Percentiles rank a stretch among this genome's conserved stretches.
Conservation (phyloP, 495 filamentous ascomycete species). For the Neurospora sp. region DNA sequence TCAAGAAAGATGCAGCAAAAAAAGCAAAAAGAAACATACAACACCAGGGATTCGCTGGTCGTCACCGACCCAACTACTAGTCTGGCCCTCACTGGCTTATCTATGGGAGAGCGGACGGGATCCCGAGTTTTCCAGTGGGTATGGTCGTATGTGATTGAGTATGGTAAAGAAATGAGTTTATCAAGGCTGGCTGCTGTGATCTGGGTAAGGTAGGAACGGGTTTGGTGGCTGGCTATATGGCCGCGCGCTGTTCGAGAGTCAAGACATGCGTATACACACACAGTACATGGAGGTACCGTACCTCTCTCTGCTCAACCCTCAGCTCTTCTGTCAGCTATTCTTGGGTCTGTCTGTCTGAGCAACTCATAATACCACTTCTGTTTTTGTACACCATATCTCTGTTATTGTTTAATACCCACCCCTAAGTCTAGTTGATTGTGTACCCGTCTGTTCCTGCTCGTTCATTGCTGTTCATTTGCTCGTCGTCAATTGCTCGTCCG, state of each 20-base stretch:
- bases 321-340: too few species aligned
- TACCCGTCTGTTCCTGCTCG: background rate
- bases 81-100: slow-evolving; percentile 25
- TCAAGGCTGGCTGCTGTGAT: background rate
- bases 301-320: too few species aligned
- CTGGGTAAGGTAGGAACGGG: too few species aligned
- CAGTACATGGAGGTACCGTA: too few species aligned
- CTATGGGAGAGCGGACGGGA: slow-evolving; percentile 44
- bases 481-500: background rate
- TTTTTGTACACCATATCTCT: background rate
- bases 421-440: background rate
- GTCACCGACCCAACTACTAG: slow-evolving; percentile 38
- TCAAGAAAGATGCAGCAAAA: background rate
- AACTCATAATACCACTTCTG: background rate
- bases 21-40: slow-evolving; percentile 24
- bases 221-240: too few species aligned
- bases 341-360: too few species aligned
- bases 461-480: background rate
- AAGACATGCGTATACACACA: too few species aligned
- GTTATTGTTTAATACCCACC: background rate
- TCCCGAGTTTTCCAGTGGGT: slow-evolving; percentile 16
- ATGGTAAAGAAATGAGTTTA: background rate
- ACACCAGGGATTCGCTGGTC: slow-evolving; percentile 33
- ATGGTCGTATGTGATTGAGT: background rate
- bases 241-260: too few species aligned